These are phyloP conservation scores for Pyrenochaeta sp. DNA, from an alignment of 2,329 filamentous ascomycete genomes.

Conservation along the genomic window DNA sequence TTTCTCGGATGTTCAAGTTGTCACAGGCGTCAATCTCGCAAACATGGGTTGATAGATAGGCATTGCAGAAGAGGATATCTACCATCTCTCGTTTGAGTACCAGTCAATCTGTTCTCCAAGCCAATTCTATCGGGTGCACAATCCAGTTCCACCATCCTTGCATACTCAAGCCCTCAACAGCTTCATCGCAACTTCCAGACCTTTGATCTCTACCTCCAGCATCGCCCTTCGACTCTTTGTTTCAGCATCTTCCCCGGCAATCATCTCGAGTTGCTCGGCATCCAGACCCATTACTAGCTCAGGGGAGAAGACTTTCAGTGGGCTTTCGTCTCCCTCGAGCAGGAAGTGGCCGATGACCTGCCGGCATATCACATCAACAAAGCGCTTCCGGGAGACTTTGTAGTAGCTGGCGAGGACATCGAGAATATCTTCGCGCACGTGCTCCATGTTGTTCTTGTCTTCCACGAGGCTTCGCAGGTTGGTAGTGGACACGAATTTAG, in stretches of 20 bases:
- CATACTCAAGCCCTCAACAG: constrained; percentile 1
- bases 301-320: constrained; percentile 15
- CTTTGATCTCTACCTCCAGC: constrained; percentile 12
- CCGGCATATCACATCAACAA: constrained; percentile 69
- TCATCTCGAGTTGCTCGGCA: constrained; percentile 16
- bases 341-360: constrained; percentile 66
- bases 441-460: constrained; percentile 52
- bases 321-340: constrained; percentile 55
- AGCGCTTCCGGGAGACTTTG: constrained; percentile 66
- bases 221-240: constrained; percentile 11
- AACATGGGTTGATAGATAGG: neutral
- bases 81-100: too few relatives aligned
- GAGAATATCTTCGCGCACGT: constrained; percentile 60
- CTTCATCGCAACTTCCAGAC: constrained; percentile 18
- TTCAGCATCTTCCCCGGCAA: constrained; percentile 20
- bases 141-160: too few relatives aligned
- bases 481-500: neutral
- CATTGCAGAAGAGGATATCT: too few relatives aligned
- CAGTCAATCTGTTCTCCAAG: too few relatives aligned
- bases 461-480: neutral
- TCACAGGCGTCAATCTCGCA: neutral
- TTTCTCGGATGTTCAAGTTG: neutral
- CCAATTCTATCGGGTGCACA: too few relatives aligned
- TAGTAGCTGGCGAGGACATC: constrained; percentile 70
- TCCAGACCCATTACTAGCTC: constrained; percentile 15